Conservation (phyloP, 2,329 filamentous ascomycete genomes). For the Ascochyta rabiei region DNA sequence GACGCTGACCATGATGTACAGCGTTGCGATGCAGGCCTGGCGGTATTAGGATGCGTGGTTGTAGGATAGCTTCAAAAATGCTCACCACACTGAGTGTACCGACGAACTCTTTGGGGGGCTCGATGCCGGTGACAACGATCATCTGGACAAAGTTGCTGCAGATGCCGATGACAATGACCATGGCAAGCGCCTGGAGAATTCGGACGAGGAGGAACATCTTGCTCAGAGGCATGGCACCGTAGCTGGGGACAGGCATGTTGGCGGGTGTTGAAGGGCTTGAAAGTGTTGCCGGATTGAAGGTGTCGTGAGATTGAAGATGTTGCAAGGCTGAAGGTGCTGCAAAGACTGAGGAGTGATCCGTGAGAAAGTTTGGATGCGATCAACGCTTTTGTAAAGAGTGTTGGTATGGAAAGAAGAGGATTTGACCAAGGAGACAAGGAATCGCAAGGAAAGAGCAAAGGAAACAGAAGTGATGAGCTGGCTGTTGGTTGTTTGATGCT, state of each 20-base stretch:
- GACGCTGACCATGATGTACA: constrained; percentile 74
- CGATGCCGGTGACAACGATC: constrained; percentile 69
- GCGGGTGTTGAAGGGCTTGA: constrained; percentile 26
- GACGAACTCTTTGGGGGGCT: constrained; percentile 74
- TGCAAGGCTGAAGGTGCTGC: neutral
- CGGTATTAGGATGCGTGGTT: constrained; percentile 7
- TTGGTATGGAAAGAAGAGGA: constrained; percentile 27
- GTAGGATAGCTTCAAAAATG: constrained; percentile 22
- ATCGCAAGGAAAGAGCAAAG: constrained; percentile 39
- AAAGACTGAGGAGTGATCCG: neutral
- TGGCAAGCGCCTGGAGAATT: constrained; percentile 70
- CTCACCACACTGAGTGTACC: constrained; percentile 81
- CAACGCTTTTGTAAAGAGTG: constrained; percentile 12
- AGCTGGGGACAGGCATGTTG: constrained; percentile 63
- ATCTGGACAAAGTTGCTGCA: constrained; percentile 80
- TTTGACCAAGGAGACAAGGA: constrained; percentile 40
- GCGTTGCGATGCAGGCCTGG: constrained; percentile 76
- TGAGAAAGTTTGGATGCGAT: constrained; percentile 7
- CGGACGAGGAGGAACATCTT: constrained; percentile 78
- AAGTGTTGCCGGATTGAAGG: no score
- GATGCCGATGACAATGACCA: constrained; percentile 80
- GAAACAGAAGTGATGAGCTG: constrained; percentile 43
- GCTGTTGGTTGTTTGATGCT: constrained; percentile 44
- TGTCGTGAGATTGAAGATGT: no score
- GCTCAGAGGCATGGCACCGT: constrained; percentile 71